Conservation (phyloP, 495 filamentous ascomycete species). For the Emericellopsis terricola region DNA sequence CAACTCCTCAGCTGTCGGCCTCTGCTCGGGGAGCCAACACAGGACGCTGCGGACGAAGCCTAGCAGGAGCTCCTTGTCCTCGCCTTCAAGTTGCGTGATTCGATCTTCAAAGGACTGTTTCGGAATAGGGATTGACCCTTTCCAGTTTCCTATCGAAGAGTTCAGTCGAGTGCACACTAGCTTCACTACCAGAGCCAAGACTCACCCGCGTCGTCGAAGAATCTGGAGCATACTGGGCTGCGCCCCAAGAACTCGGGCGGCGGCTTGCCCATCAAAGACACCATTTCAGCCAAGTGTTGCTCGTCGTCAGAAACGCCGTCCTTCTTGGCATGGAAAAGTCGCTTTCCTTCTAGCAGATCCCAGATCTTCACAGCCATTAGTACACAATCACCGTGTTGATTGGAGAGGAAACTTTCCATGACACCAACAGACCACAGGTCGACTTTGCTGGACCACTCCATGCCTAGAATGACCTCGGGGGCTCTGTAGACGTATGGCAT, state of each 20-base stretch:
- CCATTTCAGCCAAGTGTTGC: constrained; percentile 12
- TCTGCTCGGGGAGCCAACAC: constrained; percentile 12
- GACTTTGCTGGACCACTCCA: constrained; percentile 20
- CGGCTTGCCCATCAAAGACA: constrained; percentile 2
- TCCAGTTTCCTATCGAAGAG: constrained; percentile 13
- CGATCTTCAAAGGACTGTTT: constrained; percentile 13
- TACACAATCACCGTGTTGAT: neutral
- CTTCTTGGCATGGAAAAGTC: constrained; percentile 9
- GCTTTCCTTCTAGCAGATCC: constrained; percentile 10
- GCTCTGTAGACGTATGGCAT: constrained; percentile 26
- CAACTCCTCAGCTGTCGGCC: constrained; percentile 10
- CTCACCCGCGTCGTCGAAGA: constrained; percentile 1
- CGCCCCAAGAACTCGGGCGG: neutral
- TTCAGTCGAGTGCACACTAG: neutral
- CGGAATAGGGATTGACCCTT: constrained; percentile 12
- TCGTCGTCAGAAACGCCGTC: constrained; percentile 8
- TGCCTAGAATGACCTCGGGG: constrained; percentile 27
- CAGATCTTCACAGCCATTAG: constrained; percentile 6
- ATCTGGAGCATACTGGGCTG: neutral
- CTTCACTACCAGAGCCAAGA: neutral
- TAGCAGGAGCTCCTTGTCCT: constrained; percentile 8
- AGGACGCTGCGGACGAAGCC: constrained; percentile 10
- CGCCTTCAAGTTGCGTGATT: constrained; percentile 8
- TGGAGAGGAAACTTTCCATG: constrained; percentile 15
- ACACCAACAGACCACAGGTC: constrained; percentile 30